A percentile compares a stretch with the other conserved stretches of the same genome.
Evolutionary conservation across 495 filamentous ascomycete species (phyloP).

Genomic region (Mytilinidion resinicola): DNA sequence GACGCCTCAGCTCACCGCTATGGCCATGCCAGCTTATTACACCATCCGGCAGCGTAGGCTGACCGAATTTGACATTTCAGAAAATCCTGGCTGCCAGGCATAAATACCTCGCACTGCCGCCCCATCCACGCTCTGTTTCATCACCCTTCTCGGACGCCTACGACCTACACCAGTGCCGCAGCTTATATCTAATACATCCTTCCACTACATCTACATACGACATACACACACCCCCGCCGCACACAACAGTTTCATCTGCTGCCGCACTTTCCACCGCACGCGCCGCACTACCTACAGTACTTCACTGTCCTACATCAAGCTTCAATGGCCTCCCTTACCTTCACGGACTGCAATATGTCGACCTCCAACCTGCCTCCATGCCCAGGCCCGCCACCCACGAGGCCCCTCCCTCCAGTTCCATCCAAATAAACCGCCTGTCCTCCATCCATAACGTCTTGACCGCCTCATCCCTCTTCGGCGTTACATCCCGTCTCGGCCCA

Average conservation of each 20-base stretch:
- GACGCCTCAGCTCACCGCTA: constrained; percentile 30
- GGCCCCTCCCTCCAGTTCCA: constrained; percentile 75
- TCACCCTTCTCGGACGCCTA: constrained; percentile 14
- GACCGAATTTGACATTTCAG: constrained; percentile 23
- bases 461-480: background rate
- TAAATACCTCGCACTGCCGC: constrained; percentile 18
- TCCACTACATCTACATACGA: background rate
- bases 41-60: constrained; percentile 29
- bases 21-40: constrained; percentile 26
- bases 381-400: constrained; percentile 76
- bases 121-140: constrained; percentile 14
- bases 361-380: constrained; percentile 66
- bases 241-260: too few relatives aligned
- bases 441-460: background rate
- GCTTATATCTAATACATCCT: constrained; percentile 9
- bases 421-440: constrained; percentile 22
- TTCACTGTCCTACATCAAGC: too few relatives aligned
- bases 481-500: background rate
- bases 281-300: too few relatives aligned
- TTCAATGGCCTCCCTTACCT: too few relatives aligned
- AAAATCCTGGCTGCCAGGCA: constrained; percentile 7
- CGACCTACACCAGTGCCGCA: background rate
- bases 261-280: too few relatives aligned
- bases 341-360: constrained; percentile 55
- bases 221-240: background rate